Base-by-base conservation (phyloP, 2,329 filamentous ascomycete genomes). In the Emericellopsis atlantica region DNA sequence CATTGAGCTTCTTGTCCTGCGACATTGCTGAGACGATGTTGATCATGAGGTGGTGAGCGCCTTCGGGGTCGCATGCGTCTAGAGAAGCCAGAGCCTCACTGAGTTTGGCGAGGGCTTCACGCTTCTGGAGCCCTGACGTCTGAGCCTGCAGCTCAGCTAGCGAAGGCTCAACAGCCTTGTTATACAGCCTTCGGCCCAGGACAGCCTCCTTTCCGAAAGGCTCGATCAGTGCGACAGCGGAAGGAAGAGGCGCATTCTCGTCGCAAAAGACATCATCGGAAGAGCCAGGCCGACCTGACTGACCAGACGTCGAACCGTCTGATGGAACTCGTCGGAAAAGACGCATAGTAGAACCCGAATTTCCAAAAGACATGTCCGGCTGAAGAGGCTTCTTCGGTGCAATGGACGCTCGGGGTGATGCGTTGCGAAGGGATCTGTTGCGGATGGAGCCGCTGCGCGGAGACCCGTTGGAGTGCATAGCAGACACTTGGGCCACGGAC, bases 281-380 rank as follows among this genome's bases (percentile, higher is more conserved):
- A 3, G 63, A 61, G 1, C 52, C 46, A 4, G 59, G 54, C 11
- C 57, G 51, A 23, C 55, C 56, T 2, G 60, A 43, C 24, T 65
- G 62, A 5, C 64, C 61, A 2, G 63, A 61, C 6, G 60, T 65
- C 18, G 69, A 77, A 50, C 70, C 68, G 51, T 86, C 84, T 0
- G 89, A 92, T 1, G 74, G 72, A 1, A 94, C 87, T 21, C 90
- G 79, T 47, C 86, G 84, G 67, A 95, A 96, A 40, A 94, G 81
- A 41, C 89, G 81, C 49, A 94, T 86, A 14, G 89, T 95, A 1
- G 90, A 95, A 2, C 85, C 86, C 7, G 81, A 84, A 59, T 96
- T 96, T 40, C 90, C 92, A 61, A 93, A 96, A 6, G 83, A 93
- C 69, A 94, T 81, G 53, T 96, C 87, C 2, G 92, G 74, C 42